Conservation (phyloP, 768 basidiomycete species). For the Panellus pusillus region DNA sequence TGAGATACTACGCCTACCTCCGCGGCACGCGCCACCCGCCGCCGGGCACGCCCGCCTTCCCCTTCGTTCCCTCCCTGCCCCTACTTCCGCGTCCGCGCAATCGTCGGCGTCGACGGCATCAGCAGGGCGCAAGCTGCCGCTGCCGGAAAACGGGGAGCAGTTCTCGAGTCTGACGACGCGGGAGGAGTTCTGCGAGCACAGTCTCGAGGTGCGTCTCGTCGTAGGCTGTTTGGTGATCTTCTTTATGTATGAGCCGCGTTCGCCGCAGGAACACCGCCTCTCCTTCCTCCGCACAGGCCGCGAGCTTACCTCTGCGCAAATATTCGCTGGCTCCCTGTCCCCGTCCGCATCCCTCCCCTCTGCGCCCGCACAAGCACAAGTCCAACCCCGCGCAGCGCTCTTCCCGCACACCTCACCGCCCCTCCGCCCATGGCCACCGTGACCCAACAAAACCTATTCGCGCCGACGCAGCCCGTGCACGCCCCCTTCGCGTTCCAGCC, state of each 20-base stretch:
- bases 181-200: slow-evolving; percentile 36
- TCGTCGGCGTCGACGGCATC: too few relatives aligned
- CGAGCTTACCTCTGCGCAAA: slow-evolving; percentile 21
- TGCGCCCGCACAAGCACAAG: background rate
- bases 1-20: slow-evolving; percentile 32
- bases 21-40: slow-evolving; percentile 26
- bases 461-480: background rate
- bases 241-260: too few relatives aligned
- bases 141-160: slow-evolving; percentile 24
- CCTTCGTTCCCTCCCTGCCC: background rate
- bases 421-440: background rate
- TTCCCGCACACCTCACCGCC: background rate
- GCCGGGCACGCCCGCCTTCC: slow-evolving; percentile 7
- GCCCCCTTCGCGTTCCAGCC: background rate
- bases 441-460: background rate
- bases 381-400: background rate
- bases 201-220: slow-evolving; percentile 37
- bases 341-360: background rate
- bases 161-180: slow-evolving; percentile 32
- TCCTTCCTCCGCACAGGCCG: slow-evolving; percentile 33
- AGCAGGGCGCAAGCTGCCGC: slow-evolving; percentile 5
- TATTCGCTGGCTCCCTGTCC: slow-evolving; percentile 3
- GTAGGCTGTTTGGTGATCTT: background rate
- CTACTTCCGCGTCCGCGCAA: background rate
- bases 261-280: slow-evolving; percentile 43